phyloP scores from a whole-genome alignment of 2,329 filamentous ascomycete genomes.

The Ceratocystis cacaofunesta region DNA sequence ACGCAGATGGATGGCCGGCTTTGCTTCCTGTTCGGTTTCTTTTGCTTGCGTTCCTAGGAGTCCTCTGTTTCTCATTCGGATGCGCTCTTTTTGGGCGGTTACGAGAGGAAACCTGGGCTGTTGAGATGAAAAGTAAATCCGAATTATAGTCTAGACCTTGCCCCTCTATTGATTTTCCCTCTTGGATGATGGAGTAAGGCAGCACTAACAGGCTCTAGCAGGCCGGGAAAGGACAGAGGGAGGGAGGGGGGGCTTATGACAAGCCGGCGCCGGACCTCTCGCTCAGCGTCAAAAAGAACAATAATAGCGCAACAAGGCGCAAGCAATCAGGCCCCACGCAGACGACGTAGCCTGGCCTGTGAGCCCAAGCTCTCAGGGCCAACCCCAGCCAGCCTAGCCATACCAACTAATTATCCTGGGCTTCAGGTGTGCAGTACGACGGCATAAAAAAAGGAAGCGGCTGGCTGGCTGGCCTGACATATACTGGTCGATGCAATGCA shows the following conservation, averaged over 20 bases:
- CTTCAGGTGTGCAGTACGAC: neutral
- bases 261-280: neutral
- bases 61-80: no score
- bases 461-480: neutral
- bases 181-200: neutral
- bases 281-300: neutral
- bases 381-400: neutral
- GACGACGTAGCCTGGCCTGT: neutral
- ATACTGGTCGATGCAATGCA: neutral
- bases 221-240: no score
- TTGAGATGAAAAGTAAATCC: no score
- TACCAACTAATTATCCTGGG: neutral
- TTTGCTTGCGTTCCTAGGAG: no score
- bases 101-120: no score
- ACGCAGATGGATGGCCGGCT: no score
- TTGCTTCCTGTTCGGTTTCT: no score
- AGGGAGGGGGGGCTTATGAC: neutral
- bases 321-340: neutral
- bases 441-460: neutral
- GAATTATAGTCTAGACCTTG: no score
- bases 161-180: no score
- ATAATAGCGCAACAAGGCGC: constrained; percentile 3
- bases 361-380: neutral
- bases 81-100: no score
- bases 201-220: neutral